Evolutionary conservation across 73 alveolate species (phyloP).

Genomic region (Tetrahymena thermophila): DNA sequence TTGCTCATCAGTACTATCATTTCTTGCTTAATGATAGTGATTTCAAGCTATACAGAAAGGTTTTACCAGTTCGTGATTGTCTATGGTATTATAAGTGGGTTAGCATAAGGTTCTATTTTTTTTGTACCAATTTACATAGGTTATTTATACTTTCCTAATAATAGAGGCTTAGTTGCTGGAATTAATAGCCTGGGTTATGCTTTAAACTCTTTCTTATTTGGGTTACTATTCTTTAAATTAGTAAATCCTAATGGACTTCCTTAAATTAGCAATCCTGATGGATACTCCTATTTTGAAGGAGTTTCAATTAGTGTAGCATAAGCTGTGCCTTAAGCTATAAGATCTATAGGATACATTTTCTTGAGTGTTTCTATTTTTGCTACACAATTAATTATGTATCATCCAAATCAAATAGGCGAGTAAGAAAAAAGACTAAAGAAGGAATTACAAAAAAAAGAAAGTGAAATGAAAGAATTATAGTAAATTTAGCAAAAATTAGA

Average conservation of each 20-base stretch:
- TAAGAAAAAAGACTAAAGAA: not conserved
- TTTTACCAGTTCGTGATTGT: not conserved
- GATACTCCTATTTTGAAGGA: not conserved
- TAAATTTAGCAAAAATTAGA: not conserved
- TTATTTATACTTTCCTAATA: not conserved
- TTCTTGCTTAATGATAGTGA: not conserved
- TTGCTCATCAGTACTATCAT: not conserved
- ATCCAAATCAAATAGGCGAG: not conserved
- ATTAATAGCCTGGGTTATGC: not conserved
- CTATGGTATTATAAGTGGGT: not conserved
- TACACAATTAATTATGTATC: not conserved
- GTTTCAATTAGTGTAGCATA: not conserved
- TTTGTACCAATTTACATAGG: not conserved
- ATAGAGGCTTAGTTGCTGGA: not conserved
- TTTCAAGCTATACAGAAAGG: not conserved
- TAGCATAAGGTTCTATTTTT: not conserved
- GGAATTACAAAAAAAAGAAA: not conserved
- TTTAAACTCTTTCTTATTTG: not conserved
- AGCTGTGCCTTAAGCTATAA: not conserved
- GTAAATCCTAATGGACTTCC: not conserved
- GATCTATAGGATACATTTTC: not conserved
- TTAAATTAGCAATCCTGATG: not conserved
- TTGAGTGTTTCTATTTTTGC: not conserved
- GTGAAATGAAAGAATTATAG: not conserved
- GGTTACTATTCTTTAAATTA: not conserved